A percentile compares a stretch with the other conserved stretches of the same genome.
Evolutionary conservation across 2,329 filamentous ascomycete species (phyloP).

Genomic region (Geosmithia morbida): DNA sequence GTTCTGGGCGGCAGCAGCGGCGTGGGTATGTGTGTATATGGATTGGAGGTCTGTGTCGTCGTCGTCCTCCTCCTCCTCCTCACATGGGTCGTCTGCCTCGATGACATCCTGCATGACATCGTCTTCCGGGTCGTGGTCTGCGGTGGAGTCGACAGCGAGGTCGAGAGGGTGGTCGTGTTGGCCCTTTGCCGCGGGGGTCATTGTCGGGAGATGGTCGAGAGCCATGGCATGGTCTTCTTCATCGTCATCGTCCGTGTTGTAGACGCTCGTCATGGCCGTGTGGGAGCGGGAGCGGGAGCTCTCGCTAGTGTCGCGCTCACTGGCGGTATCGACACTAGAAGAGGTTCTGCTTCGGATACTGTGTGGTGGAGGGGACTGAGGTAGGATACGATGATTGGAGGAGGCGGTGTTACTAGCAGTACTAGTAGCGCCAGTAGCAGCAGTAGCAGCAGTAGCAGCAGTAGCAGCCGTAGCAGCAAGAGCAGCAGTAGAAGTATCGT

Average conservation of each 20-base stretch:
- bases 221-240: neutral
- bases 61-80: slow-evolving; percentile 13
- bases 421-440: too few relatives aligned
- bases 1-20: slow-evolving; percentile 14
- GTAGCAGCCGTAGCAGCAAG: too few relatives aligned
- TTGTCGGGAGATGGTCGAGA: neutral
- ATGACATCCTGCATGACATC: slow-evolving; percentile 2
- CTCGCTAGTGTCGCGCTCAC: slow-evolving; percentile 16
- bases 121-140: neutral
- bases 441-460: too few relatives aligned
- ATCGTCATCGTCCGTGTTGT: slow-evolving; percentile 16
- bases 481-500: too few relatives aligned
- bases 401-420: too few relatives aligned
- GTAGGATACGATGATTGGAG: too few relatives aligned
- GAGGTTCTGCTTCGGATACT: slow-evolving; percentile 14
- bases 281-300: slow-evolving; percentile 9
- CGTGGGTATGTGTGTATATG: slow-evolving; percentile 14
- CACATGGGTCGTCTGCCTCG: slow-evolving; percentile 1
- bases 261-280: slow-evolving; percentile 22
- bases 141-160: too few relatives aligned
- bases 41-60: slow-evolving; percentile 24
- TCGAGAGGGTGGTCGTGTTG: too few relatives aligned
- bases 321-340: slow-evolving; percentile 17
- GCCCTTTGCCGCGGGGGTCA: too few relatives aligned
- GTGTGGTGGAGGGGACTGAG: neutral